phyloP scores from a whole-genome alignment of 1,284 basidiomycete genomes.

The Malassezia yamatoensis region DNA sequence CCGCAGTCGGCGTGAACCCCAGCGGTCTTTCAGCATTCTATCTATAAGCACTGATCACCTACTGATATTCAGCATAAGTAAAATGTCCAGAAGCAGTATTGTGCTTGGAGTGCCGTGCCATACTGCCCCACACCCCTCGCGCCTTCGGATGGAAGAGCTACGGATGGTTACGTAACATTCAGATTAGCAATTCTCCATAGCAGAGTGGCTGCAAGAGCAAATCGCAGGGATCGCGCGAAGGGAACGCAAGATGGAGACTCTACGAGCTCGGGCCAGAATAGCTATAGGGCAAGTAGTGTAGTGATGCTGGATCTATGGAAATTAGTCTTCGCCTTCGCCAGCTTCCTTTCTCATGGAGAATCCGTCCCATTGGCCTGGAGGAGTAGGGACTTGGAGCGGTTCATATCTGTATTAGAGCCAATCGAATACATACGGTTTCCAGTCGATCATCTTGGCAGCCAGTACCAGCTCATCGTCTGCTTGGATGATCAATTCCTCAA shows the following conservation, averaged over 20 bases:
- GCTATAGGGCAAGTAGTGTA: no score
- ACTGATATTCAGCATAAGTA: constrained; percentile 21
- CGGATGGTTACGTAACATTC: no score
- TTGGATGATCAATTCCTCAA: constrained; percentile 72
- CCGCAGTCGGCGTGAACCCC: constrained; percentile 14
- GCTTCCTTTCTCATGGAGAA: constrained; percentile 50
- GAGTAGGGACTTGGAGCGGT: constrained; percentile 67
- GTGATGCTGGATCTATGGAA: background rate
- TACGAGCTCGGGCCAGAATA: no score
- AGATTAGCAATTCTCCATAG: no score
- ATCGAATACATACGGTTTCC: constrained; percentile 75
- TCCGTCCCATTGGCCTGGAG: constrained; percentile 76
- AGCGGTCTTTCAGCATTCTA: constrained; percentile 19
- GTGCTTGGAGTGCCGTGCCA: constrained; percentile 17
- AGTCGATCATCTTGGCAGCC: constrained; percentile 75
- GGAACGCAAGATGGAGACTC: no score
- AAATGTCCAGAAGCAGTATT: constrained; percentile 18
- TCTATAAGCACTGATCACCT: background rate
- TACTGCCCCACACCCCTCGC: background rate
- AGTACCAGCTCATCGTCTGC: constrained; percentile 73
- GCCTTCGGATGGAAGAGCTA: background rate
- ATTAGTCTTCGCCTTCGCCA: constrained; percentile 18
- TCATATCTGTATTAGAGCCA: constrained; percentile 60
- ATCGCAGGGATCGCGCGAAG: no score
- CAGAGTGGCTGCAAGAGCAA: no score